These are phyloP conservation scores for Fusarium veterinarium DNA, from an alignment of 2,329 filamentous ascomycete genomes.

Conservation along the genomic window DNA sequence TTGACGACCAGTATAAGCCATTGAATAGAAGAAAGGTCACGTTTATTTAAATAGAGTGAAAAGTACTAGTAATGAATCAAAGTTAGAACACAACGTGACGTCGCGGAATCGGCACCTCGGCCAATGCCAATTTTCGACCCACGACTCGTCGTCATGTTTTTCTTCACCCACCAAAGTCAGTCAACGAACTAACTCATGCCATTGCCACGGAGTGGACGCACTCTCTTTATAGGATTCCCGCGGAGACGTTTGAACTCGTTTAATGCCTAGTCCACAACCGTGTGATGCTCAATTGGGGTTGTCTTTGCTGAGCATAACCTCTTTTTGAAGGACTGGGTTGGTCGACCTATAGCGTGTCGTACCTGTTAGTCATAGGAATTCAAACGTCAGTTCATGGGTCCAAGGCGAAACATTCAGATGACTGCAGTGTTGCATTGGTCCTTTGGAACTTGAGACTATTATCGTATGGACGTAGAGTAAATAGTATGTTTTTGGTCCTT, in stretches of 20 bases:
- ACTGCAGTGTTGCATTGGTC: background rate
- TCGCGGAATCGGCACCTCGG: constrained; percentile 22
- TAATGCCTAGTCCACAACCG: constrained; percentile 7
- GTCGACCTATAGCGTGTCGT: constrained; percentile 1
- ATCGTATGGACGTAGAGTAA: background rate
- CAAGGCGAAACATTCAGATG: background rate
- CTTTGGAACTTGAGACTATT: background rate
- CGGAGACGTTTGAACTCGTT: constrained; percentile 14
- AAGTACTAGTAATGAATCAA: background rate
- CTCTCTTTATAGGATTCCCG: constrained; percentile 13
- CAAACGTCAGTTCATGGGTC: constrained; percentile 12
- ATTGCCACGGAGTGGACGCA: background rate
- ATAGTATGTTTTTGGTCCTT: background rate
- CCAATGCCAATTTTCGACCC: constrained; percentile 19
- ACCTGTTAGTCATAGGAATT: constrained; percentile 21
- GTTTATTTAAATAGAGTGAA: background rate
- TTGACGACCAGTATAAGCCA: background rate
- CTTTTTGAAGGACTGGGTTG: background rate
- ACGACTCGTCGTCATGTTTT: constrained; percentile 12
- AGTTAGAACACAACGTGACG: constrained; percentile 7
- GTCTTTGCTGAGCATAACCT: background rate
- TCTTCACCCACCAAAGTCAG: background rate
- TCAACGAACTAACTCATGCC: background rate
- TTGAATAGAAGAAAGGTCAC: background rate
- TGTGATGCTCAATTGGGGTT: constrained; percentile 13